phyloP scores from a whole-genome alignment of 371 early-diverging fungal genomes.

The Mucor indicus region DNA sequence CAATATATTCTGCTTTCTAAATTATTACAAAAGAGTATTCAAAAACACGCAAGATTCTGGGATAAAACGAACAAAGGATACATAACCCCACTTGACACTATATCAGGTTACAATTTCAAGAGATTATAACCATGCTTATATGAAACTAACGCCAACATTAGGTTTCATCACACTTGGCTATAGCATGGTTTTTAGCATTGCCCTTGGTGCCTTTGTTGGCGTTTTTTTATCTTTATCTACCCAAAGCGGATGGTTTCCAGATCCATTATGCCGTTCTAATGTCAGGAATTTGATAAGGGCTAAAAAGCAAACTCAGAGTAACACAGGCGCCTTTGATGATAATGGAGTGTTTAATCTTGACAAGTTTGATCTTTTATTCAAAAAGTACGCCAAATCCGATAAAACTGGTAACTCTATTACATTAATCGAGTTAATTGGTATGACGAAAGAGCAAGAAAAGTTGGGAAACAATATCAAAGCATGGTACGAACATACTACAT shows the following conservation, averaged over 20 bases:
- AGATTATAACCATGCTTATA: not conserved
- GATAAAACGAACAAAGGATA: constrained; percentile 25
- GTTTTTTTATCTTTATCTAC: constrained; percentile 19
- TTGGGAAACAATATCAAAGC: constrained; percentile 10
- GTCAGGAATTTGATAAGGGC: constrained; percentile 3
- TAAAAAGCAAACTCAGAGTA: constrained; percentile 13
- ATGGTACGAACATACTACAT: constrained; percentile 5
- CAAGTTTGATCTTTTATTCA: constrained; percentile 27
- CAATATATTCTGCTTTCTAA: too few relatives aligned
- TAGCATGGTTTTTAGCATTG: constrained; percentile 14
- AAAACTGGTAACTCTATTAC: constrained; percentile 27
- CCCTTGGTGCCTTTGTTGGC: constrained; percentile 12
- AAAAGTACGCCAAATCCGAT: constrained; percentile 31
- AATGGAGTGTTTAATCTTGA: constrained; percentile 30
- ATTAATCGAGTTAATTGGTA: constrained; percentile 23
- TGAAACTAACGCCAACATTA: too few relatives aligned
- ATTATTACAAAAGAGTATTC: constrained; percentile 13
- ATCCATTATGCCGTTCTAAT: constrained; percentile 19
- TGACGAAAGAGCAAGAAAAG: constrained; percentile 27
- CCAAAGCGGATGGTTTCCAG: constrained; percentile 21
- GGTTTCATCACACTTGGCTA: constrained; percentile 27
- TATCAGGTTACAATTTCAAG: constrained; percentile 11
- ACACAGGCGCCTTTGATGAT: constrained; percentile 20
- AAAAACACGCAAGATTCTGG: constrained; percentile 25
- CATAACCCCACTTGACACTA: constrained; percentile 23